Evolutionary conservation across 768 basidiomycete genomes (phyloP), one percentile per base, ranked within the genome.

Genomic region (Amanita pseudoporphyria): DNA sequence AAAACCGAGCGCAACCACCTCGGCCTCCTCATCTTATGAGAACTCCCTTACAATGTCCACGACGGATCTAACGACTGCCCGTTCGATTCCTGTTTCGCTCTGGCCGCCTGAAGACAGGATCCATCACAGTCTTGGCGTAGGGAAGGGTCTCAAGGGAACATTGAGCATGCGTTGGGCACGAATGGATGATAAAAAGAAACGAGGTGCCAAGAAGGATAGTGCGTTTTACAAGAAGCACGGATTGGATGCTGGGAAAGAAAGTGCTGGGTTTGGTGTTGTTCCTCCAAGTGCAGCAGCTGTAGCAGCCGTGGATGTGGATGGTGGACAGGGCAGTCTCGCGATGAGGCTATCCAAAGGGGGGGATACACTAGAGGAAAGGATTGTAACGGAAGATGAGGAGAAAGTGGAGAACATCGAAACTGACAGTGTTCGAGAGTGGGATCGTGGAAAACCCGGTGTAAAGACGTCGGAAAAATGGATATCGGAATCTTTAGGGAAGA

Each of bases 31-130:
- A 21, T 2, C 9, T 28, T 28, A 3, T 28, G 26, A 28, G 26
- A 28, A 7, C 26, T 4, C 26, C 26, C 26, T 28, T 21, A 19
- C 45, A 2, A 3, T 38, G 6, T 12, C 26, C 4, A 31, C 38
- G 47, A 77, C 77, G 22, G 82, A 79, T 2, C 78, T 73, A 55
- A 60, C 82, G 24, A 73, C 77, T 0, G 84, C 84, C 0, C 81
- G 82, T 52, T 67, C 84, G 1, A 76, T 91, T 22, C 89, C 88
- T 12, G 61, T 84, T 19, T 72, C 81, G 1, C 62, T 87, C 9
- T 90, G 87, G 85, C 87, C 88, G 0, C 77, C 86, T 18, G 83
- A 89, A 59, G 79, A 87, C 47, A 78, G 87, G 24, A 84, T 90
- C 41, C 83, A 75, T 58, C 74, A 69, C 56, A 85, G 78, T 47